A percentile compares a stretch with the other conserved stretches of the same genome.
These are phyloP conservation scores for Alternaria viburni DNA, from an alignment of 2,329 filamentous ascomycete genomes.

Conservation along the genomic window DNA sequence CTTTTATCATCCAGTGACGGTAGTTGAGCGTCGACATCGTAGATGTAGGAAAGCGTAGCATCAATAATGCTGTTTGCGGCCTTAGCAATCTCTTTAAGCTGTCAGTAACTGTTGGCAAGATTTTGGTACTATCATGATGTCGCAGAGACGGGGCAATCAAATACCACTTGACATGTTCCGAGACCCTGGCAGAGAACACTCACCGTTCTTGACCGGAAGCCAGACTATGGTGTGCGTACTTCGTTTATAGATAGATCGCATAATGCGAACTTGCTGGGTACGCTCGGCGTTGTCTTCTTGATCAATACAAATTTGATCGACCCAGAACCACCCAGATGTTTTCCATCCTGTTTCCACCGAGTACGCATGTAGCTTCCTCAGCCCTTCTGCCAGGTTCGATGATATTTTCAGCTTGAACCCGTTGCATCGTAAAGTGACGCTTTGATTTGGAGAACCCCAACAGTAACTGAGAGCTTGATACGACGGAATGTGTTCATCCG, in stretches of 20 bases:
- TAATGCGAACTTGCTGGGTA: not conserved
- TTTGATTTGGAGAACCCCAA: not conserved
- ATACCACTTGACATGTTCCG: too few relatives aligned
- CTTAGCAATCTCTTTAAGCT: not conserved
- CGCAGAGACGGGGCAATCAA: too few relatives aligned
- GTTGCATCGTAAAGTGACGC: not conserved
- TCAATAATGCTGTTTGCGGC: not conserved
- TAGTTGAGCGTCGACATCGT: too few relatives aligned
- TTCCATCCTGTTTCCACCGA: too few relatives aligned
- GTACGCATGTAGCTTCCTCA: not conserved
- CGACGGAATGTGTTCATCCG: too few relatives aligned
- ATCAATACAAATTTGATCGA: not conserved
- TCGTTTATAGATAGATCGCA: not conserved
- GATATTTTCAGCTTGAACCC: not conserved
- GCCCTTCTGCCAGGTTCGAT: not conserved
- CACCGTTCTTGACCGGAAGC: not conserved
- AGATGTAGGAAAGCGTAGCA: too few relatives aligned
- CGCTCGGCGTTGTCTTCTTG: not conserved
- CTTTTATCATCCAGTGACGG: not conserved
- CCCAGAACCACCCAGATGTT: not conserved
- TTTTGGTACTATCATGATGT: too few relatives aligned
- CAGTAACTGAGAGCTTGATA: not conserved
- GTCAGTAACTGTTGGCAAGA: not conserved
- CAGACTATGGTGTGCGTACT: not conserved
- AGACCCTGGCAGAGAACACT: not conserved